A percentile compares a stretch with the other conserved stretches of the same genome.
These are phyloP conservation scores for Pythium dissimile DNA, from an alignment of 352 stramenopile genomes.

Conservation along the genomic window DNA sequence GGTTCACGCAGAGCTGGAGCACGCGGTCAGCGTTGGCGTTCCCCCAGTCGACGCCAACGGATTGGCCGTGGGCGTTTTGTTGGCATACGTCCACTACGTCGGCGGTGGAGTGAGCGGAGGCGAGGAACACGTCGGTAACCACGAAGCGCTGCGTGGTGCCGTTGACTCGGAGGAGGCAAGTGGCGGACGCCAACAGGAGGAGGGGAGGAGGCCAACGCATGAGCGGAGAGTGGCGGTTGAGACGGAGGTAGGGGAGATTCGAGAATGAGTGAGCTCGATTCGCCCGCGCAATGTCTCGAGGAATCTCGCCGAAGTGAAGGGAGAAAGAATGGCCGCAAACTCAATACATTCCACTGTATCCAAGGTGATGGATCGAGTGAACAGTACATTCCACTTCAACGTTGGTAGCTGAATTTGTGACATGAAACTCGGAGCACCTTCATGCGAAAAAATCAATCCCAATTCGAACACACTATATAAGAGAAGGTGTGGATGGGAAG, in stretches of 20 bases:
- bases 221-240: not conserved
- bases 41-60: constrained; percentile 33
- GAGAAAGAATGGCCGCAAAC: not conserved
- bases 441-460: too few relatives aligned
- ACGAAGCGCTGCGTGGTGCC: not conserved
- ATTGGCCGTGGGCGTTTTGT: not conserved
- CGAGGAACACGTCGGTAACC: constrained; percentile 15
- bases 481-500: not conserved
- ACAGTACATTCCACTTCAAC: not conserved
- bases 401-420: not conserved
- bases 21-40: constrained; percentile 12
- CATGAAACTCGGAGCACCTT: too few relatives aligned
- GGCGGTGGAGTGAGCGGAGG: constrained; percentile 2
- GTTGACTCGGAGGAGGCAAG: not conserved
- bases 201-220: not conserved
- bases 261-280: too few relatives aligned
- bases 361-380: not conserved
- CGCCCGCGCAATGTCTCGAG: too few relatives aligned
- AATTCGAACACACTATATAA: too few relatives aligned
- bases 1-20: constrained; percentile 21
- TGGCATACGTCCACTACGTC: constrained; percentile 12
- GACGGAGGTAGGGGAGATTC: not conserved
- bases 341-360: too few relatives aligned
- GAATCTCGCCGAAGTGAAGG: too few relatives aligned
- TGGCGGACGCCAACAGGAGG: not conserved